Base-by-base conservation (phyloP, 139 green algal species). In the Haematococcus sp. region DNA sequence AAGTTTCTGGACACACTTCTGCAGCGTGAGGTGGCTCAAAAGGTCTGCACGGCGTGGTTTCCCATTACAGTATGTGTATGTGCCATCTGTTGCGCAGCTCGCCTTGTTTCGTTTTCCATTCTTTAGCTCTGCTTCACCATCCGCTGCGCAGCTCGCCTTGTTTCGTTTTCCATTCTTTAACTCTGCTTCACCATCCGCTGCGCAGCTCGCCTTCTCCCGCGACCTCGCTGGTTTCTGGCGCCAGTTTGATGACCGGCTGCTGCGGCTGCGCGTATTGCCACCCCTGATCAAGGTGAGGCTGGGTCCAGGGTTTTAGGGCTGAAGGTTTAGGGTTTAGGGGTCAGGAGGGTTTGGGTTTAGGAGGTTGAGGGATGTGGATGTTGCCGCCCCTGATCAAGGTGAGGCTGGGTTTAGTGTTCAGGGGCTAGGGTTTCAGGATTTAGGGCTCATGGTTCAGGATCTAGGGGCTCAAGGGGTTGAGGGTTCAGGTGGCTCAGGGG, bases 1-100 rank as follows among this genome's bases (percentile, higher is more conserved):
- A 78, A 86, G 54, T 97, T 96, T 70, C 79, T 97, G 58, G 92
- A 96, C 74, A 82, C 71, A 55, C 83, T 97, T 46, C 68, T 97
- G 46, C 89, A 95, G 77, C 80, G 84, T 4, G 89, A 94, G 34
- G 67, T 60, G 22, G 46, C 82, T 20, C 86, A 94, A 68, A 93
- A 93, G 77, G 86, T 86, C 5, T 7, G 40, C 40, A 49, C 7
- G 7, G n/a, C n/a, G n/a, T n/a, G n/a, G n/a, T n/a, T n/a, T n/a
- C n/a, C n/a, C n/a, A n/a, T n/a, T n/a, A n/a, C n/a, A n/a, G n/a
- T n/a, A n/a, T n/a, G n/a, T n/a, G n/a, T n/a, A n/a, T n/a, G n/a
- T n/a, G n/a, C n/a, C n/a, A n/a, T n/a, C n/a, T n/a, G n/a, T n/a
- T n/a, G n/a, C n/a, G n/a, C n/a, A n/a, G n/a, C n/a, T n/a, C n/a